Base-by-base conservation (phyloP, 2,329 filamentous ascomycete species). In the Sclerotinia sclerotiorum region DNA sequence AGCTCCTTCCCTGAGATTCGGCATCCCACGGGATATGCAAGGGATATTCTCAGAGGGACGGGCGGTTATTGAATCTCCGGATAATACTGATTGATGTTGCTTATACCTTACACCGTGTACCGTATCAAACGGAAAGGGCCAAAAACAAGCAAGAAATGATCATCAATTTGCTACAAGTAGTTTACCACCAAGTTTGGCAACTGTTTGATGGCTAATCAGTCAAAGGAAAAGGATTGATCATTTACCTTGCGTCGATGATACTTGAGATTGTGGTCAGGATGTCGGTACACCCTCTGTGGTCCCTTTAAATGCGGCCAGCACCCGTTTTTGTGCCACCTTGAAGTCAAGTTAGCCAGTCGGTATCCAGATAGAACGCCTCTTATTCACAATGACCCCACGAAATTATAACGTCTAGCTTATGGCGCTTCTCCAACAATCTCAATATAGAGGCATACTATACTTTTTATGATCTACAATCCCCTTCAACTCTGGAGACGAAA, bases 361-460 rank as follows among this genome's bases (percentile, higher is more conserved):
- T 44, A 27, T 42, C 8, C 8, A 66, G 24, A 46, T 24, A 57
- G n/a, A 35, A 44, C 21, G 63, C 63, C 52, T 58, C 52, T 35
- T 35, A 48, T 35, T 58, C 52, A 44, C 5, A 39, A 24, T 32
- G 21, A n/a, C 42, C 54, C 44, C 44, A 35, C 44, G 64, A 66
- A 60, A 60, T 51, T 51, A 60, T 32, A 66, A 66, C 44, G 21
- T 58, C 29, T 39, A 60, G 54, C 64, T 58, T 60, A 49, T 66
- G 64, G 64, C 54, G 64, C 44, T 66, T 66, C 54, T 57, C 32
- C n/a, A 44, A 60, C 19, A 10, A 46, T 15, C 42, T 11, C 13
- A 58, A 57, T 15, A 13, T 58, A 15, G 8, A 46, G 29, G n/a
- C n/a, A 27, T 8, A 13, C n/a, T 49, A 44, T 52, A 49, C 61